These are phyloP conservation scores for Ascochyta viciae-villosae DNA, from an alignment of 2,329 filamentous ascomycete species.

Conservation along the genomic window DNA sequence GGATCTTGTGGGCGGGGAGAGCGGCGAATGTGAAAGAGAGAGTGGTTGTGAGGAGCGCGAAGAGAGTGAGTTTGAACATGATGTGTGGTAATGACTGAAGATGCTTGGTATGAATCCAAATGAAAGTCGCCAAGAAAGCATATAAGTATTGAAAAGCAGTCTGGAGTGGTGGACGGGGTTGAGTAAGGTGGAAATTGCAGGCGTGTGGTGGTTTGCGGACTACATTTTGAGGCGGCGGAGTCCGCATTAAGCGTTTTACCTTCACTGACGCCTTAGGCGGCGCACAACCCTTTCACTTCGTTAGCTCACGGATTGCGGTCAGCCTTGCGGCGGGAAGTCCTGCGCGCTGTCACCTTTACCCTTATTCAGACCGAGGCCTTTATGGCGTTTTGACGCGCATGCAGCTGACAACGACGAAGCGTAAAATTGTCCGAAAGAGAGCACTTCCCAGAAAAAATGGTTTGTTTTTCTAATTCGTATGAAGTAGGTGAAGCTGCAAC, in stretches of 20 bases:
- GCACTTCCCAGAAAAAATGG: neutral
- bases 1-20: constrained; percentile 52
- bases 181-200: neutral
- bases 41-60: neutral
- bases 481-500: neutral
- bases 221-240: neutral
- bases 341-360: neutral
- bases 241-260: constrained; percentile 5
- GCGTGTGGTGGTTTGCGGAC: constrained; percentile 2
- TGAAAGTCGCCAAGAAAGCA: neutral
- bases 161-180: neutral
- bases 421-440: neutral
- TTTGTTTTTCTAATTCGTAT: neutral
- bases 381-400: neutral
- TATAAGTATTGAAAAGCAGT: neutral
- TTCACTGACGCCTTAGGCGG: constrained; percentile 4
- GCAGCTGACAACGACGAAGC: neutral
- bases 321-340: neutral
- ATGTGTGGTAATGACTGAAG: neutral
- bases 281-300: neutral
- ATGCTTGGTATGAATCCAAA: neutral
- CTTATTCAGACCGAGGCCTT: neutral
- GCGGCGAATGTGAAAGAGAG: neutral
- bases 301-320: neutral
- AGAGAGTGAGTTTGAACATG: neutral